A percentile compares a stretch with the other conserved stretches of the same genome.
phyloP scores from a whole-genome alignment of 169 alveolate species.

The Eimeria praecox region DNA sequence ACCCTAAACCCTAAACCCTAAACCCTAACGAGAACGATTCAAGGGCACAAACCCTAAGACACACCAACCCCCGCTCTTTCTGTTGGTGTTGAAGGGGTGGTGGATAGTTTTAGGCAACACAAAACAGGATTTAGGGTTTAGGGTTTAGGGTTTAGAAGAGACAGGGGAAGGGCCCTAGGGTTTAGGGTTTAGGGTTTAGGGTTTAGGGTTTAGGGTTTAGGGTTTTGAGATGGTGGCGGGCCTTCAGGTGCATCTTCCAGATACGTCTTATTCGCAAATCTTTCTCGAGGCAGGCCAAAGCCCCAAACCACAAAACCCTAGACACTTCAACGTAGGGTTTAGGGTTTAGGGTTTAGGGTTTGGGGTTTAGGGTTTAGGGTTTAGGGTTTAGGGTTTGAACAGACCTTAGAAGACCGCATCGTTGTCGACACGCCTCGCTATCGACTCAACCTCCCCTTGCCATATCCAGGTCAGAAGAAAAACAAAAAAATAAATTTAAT shows the following conservation, averaged over 20 bases:
- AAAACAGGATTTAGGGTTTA: background rate
- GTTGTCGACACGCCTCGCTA: constrained; percentile 52
- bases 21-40: too few species aligned
- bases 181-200: background rate
- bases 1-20: constrained; percentile 25
- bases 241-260: constrained; percentile 41
- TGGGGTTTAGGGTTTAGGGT: constrained; percentile 35
- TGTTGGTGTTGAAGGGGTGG: background rate
- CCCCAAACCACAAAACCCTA: background rate
- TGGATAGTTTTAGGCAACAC: background rate
- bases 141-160: too few species aligned
- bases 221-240: background rate
- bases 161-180: too few species aligned
- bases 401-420: constrained; percentile 49
- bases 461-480: constrained; percentile 40
- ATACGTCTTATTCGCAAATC: constrained; percentile 1
- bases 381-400: constrained; percentile 42
- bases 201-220: background rate
- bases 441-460: constrained; percentile 41
- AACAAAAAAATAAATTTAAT: too few species aligned
- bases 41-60: background rate
- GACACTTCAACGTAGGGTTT: background rate
- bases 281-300: constrained; percentile 47
- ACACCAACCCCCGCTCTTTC: background rate
- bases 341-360: constrained; percentile 7